Evolutionary conservation across 2,329 filamentous ascomycete genomes (phyloP), one percentile per base, ranked within the genome.

Genomic region (Cordyceps cicadae): DNA sequence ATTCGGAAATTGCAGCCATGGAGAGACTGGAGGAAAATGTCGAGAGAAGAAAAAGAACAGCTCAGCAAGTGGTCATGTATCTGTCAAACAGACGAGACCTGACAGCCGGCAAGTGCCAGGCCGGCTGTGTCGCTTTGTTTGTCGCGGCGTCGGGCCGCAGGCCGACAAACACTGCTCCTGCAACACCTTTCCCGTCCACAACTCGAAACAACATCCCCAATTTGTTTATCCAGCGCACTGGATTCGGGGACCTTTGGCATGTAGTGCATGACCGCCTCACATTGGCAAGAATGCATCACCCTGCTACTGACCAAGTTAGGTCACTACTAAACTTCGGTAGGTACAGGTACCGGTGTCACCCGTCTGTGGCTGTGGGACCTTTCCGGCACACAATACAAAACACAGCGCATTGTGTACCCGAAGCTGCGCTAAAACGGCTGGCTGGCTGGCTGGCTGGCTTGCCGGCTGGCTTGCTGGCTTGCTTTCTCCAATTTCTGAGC

Each of bases 401-500:
- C 24, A 24, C 24, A 15, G 50, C 21, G 26, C 39, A 32, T 8
- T n/a, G 29, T 39, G 46, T 45, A 39, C 17, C 41, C 43, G 24
- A 46, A 11, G 39, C 17, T 17, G 37, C 54, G 54, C 54, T 48
- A 37, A 24, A 24, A n/a, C n/a, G 7, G 5, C 7, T 29, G 29
- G 29, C 29, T 29, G 3, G 29, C 43, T 24, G 32, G 50, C 52
- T 29, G 6, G 50, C 39, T 15, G 7, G 29, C 52, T 29, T 12
- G 50, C 52, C 19, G 6, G 50, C 39, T 15, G 7, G 29, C 52
- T 29, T 12, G 50, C 39, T 15, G 15, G 54, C 54, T 37, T 49
- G 32, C 56, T 24, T 48, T 53, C 9, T 26, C 39, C 49, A 53
- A 59, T 59, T 53, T 59, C 49, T 52, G 45, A 43, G 56, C 56